Base-by-base conservation (phyloP, 441 rosid species). In the Dalechampia spathulata region DNA sequence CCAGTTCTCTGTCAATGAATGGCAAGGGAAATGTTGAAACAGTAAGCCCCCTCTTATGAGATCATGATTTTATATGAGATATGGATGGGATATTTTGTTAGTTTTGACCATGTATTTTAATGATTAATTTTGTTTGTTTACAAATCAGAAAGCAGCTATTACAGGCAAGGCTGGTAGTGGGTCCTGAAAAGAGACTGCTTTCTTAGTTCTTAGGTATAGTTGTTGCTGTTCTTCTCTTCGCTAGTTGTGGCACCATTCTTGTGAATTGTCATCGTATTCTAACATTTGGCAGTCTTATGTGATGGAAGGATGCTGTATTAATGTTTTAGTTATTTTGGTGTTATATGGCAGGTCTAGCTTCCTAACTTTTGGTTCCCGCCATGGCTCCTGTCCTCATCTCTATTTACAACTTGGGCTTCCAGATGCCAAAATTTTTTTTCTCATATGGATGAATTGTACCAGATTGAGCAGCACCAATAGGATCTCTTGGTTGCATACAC, bases 101-200 rank as follows among this genome's bases (percentile, higher is more conserved):
- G 26, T 14, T 55, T 5, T 61, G 23, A 17, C 5, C 5, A 13
- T 49, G 16, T 26, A 16, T 40, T 52, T 32, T 36, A 45, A 57
- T 46, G 49, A 54, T 63, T 42, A 77, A 54, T 16, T 20, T 59
- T 38, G 8, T n/a, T 52, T 49, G 44, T 64, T 28, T 46, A 6
- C 45, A 2, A 38, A 23, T 58, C 77, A 87, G 93, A 72, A 79
- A 63, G 82, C 79, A 66, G 83, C 86, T 62, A 75, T 83, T 50
- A 75, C 85, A 2, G 90, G 83, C 41, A 75, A 79, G 60, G 86
- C 82, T 61, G 78, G 87, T 52, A 89, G 76, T 64, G 82, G 61
- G 32, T 55, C 76, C 67, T 79, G 75, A 77, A 69, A 49, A 37
- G 55, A 65, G 56, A 25, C 45, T 50, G 28, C 32, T 47, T 42